Evolutionary conservation across 768 basidiomycete species (phyloP), one percentile per base, ranked within the genome.

Genomic region (Rhizopogon vinicolor): DNA sequence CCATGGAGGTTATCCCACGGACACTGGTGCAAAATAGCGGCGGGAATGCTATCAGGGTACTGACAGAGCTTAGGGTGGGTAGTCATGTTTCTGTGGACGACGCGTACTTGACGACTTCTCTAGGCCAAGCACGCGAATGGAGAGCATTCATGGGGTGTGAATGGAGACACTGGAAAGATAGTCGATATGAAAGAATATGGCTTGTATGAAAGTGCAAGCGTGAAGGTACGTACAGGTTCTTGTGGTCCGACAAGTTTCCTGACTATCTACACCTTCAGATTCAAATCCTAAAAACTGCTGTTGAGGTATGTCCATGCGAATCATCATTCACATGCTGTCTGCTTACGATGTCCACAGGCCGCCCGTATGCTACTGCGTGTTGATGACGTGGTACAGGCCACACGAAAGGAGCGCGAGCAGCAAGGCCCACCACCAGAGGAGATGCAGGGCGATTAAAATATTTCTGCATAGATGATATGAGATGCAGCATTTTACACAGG

Each of bases 131-230:
- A 98, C 63, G 93, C 92, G 4, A 89, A 84, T 52, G 94, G 94
- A 3, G 90, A 95, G 64, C 72, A 87, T 65, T 87, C 91, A 43
- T 98, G 89, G 86, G 97, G 97, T 53, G 90, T 99, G 40, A 87
- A 98, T 62, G 97, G 96, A 22, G 91, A 98, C 65, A 95, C 90
- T 7, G 97, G 97, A 25, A 96, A 95, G 73, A 86, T 94, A 41
- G 90, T 90, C 41, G 92, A 98, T 68, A 98, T 98, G 96, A 94
- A 93, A 68, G 73, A 76, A 44, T 97, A 98, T 69, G 94, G 94
- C 1, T 74, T 99, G 57, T 92, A 92, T 61, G 97, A 99, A 75
- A 93, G 90, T 37, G 94, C 96, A 5, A 93, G 92, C 61, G 96
- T 99, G 67, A 98, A 98, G 80, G 85, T 87, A 56, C 22, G 67